Conservation (phyloP, 345 rosid genomes). For the Streptanthus diversifolius region DNA sequence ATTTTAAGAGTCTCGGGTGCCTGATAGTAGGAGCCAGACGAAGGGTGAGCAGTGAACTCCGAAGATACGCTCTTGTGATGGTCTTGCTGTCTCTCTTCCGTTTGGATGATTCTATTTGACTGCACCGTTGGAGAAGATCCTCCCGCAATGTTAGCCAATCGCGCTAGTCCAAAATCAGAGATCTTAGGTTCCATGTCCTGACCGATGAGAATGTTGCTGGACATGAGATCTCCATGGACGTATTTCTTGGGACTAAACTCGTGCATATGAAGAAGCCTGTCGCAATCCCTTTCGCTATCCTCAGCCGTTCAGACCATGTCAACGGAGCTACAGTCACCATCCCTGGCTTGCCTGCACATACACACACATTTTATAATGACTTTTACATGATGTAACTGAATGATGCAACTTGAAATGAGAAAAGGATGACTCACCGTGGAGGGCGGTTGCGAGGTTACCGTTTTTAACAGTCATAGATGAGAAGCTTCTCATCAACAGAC, state of each 20-base stretch:
- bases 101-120: slow-evolving; percentile 49
- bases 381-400: not conserved
- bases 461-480: slow-evolving; percentile 77
- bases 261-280: slow-evolving; percentile 77
- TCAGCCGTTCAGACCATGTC: slow-evolving; percentile 71
- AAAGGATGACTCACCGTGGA: slow-evolving; percentile 62
- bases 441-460: slow-evolving; percentile 79
- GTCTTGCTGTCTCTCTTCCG: slow-evolving; percentile 59
- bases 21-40: slow-evolving; percentile 66
- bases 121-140: slow-evolving; percentile 75
- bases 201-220: slow-evolving; percentile 81
- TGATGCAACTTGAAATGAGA: not conserved
- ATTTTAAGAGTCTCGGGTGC: slow-evolving; percentile 85
- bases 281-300: slow-evolving; percentile 66
- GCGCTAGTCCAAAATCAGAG: slow-evolving; percentile 84
- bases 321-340: slow-evolving; percentile 55
- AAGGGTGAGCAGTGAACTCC: slow-evolving; percentile 47
- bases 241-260: slow-evolving; percentile 91
- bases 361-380: not conserved
- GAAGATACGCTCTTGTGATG: slow-evolving; percentile 50
- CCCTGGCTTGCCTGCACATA: slow-evolving; percentile 65
- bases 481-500: slow-evolving; percentile 97
- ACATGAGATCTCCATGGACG: slow-evolving; percentile 91
- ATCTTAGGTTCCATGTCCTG: slow-evolving; percentile 71
- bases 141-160: slow-evolving; percentile 90